Conservation (phyloP, 108 stramenopile species). For the Discostella pseudostelligera region DNA sequence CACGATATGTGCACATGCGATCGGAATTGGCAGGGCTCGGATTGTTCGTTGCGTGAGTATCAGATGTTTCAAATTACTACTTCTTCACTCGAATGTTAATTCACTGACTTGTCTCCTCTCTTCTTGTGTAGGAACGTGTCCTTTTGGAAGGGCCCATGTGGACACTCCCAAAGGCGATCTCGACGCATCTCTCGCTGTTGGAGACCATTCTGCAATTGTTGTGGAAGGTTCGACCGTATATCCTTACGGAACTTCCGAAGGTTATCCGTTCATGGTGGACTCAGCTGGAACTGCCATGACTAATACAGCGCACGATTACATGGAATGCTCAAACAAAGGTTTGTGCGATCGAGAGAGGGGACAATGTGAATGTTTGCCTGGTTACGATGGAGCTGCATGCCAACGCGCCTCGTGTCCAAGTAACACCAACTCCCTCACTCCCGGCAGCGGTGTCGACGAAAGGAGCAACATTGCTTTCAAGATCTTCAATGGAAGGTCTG, state of each 20-base stretch:
- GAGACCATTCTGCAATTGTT: slow-evolving; percentile 26
- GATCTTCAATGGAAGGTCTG: slow-evolving; percentile 38
- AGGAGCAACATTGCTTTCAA: slow-evolving; percentile 36
- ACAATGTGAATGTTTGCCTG: slow-evolving; percentile 77
- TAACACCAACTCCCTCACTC: slow-evolving; percentile 41
- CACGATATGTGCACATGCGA: slow-evolving; percentile 54
- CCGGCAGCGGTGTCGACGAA: slow-evolving; percentile 24
- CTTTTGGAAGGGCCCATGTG: slow-evolving; percentile 48
- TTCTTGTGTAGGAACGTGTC: slow-evolving; percentile 41
- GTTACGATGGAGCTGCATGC: slow-evolving; percentile 84
- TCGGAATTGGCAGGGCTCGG: slow-evolving; percentile 45
- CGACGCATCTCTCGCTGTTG: slow-evolving; percentile 41
- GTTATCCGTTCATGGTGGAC: slow-evolving; percentile 62
- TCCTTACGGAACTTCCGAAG: slow-evolving; percentile 69
- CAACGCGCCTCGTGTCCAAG: slow-evolving; percentile 76
- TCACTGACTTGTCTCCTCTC: not conserved
- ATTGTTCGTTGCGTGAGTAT: slow-evolving; percentile 52
- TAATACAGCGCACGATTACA: slow-evolving; percentile 66
- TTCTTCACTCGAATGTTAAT: slow-evolving; percentile 7
- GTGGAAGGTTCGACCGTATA: slow-evolving; percentile 57
- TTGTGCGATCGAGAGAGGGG: slow-evolving; percentile 72
- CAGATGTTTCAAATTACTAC: not conserved
- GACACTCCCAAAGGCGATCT: slow-evolving; percentile 52
- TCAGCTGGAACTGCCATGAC: slow-evolving; percentile 36
- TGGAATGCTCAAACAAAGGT: slow-evolving; percentile 85